These are phyloP conservation scores for Fraxinus sp. DNA, from an alignment of 305 asterid genomes.

Conservation along the genomic window DNA sequence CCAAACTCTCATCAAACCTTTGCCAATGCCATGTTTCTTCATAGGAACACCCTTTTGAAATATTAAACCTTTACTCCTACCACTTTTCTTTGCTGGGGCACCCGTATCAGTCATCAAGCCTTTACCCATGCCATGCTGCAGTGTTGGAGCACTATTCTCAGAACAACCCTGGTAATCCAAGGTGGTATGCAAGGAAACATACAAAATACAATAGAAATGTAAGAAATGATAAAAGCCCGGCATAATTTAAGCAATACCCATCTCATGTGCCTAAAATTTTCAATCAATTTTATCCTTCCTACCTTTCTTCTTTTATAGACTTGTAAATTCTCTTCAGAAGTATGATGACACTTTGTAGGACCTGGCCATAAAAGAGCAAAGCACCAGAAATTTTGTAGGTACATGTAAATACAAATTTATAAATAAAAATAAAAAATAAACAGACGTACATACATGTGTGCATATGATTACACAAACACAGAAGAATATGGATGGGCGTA, in stretches of 20 bases:
- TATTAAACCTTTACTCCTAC: conserved; percentile 69
- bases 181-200: conserved; percentile 46
- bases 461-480: not conserved
- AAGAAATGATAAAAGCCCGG: conserved; percentile 3
- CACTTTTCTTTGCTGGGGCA: conserved; percentile 46
- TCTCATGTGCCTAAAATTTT: not conserved
- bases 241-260: conserved; percentile 1
- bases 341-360: conserved; percentile 40
- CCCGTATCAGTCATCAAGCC: conserved; percentile 58
- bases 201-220: conserved; percentile 15
- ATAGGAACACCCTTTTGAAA: conserved; percentile 32
- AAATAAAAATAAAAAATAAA: not conserved
- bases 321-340: conserved; percentile 42
- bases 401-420: not conserved
- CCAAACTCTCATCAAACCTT: conserved; percentile 68
- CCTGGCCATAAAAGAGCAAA: conserved; percentile 43
- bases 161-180: conserved; percentile 37
- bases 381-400: conserved; percentile 20
- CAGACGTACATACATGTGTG: not conserved
- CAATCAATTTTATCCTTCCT: not conserved
- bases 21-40: conserved; percentile 68
- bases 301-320: conserved; percentile 71
- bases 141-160: conserved; percentile 34
- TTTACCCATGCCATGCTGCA: conserved; percentile 64
- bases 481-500: not conserved